Base-by-base conservation (phyloP, 2,329 filamentous ascomycete genomes). In the Pleurostoma richardsiae region DNA sequence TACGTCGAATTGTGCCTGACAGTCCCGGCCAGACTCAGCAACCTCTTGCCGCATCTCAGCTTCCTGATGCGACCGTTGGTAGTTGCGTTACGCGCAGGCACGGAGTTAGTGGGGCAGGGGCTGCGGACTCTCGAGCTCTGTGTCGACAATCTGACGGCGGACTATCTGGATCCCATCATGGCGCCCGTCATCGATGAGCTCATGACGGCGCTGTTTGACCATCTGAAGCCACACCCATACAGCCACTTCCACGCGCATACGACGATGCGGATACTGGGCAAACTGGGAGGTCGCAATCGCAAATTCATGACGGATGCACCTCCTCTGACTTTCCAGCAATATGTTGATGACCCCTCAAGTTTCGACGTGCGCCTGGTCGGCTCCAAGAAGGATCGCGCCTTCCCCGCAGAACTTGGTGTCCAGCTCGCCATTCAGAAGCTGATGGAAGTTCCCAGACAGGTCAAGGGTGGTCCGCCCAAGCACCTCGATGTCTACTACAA, bases 91-190 rank as follows among this genome's bases (percentile, higher is more conserved):
- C 82, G 91, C 47, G 90, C 91, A 19, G 91, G 92, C 10, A 91
- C 88, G 2, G 94, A 99, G 54, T 79, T 99, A 38, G 92, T 99
- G 19, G 91, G 91, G 0, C 95, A 99, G 65, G 94, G 94, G 0
- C 74, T 99, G 5, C 78, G 95, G 29, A 99, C 94, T 0, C 72
- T 99, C 4, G 94, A 99, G 60, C 79, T 99, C 2, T 99, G 94
- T 59, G 94, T 99, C 19, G 94, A 99, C 53, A 99, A 99, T 57
- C 77, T 99, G 0, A 99, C 95, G 0, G 92, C 94, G 0, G 94
- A 99, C 59, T 99, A 99, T 60, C 73, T 99, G 10, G 94, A 99
- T 57, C 95, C 94, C 0, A 97, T 99, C 58, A 99, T 99, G 92
- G 90, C 92, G 3, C 95, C 94, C 0, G 95, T 97, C 29, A 97